Evolutionary conservation across 192 early-diverging fungal species (phyloP).

Genomic region (Coemansia sp.): DNA sequence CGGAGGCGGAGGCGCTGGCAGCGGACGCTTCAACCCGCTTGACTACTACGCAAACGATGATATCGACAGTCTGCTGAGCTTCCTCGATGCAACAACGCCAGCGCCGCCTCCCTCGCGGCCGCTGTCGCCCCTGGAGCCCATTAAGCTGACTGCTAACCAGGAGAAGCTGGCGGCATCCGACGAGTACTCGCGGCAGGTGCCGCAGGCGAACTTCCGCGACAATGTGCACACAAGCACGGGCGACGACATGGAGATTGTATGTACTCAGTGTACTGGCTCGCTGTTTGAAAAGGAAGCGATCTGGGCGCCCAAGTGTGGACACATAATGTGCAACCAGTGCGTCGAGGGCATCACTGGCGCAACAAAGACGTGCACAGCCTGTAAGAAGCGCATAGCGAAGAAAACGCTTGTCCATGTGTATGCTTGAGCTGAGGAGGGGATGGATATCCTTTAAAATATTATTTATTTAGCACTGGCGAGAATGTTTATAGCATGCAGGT

Average conservation of each 20-base stretch:
- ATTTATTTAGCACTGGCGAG: too few relatives aligned
- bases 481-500: too few relatives aligned
- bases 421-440: neutral
- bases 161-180: slow-evolving; percentile 23
- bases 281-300: slow-evolving; percentile 36
- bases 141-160: slow-evolving; percentile 36
- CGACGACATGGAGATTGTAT: slow-evolving; percentile 35
- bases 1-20: neutral
- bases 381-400: slow-evolving; percentile 35
- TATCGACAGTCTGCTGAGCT: slow-evolving; percentile 35
- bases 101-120: slow-evolving; percentile 29
- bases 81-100: slow-evolving; percentile 44
- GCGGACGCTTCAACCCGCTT: slow-evolving; percentile 19
- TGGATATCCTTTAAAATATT: too few relatives aligned
- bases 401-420: slow-evolving; percentile 42
- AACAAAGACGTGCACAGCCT: slow-evolving; percentile 31
- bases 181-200: slow-evolving; percentile 36
- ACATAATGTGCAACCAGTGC: slow-evolving; percentile 45
- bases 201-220: slow-evolving; percentile 43
- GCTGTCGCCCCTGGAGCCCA: slow-evolving; percentile 24
- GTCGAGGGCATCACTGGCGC: slow-evolving; percentile 23
- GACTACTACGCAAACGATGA: slow-evolving; percentile 49
- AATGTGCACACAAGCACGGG: neutral
- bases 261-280: slow-evolving; percentile 23
- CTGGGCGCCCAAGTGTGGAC: slow-evolving; percentile 52